Conservation (phyloP, 148 eudicot species). For the Dianthus caryophyllus region DNA sequence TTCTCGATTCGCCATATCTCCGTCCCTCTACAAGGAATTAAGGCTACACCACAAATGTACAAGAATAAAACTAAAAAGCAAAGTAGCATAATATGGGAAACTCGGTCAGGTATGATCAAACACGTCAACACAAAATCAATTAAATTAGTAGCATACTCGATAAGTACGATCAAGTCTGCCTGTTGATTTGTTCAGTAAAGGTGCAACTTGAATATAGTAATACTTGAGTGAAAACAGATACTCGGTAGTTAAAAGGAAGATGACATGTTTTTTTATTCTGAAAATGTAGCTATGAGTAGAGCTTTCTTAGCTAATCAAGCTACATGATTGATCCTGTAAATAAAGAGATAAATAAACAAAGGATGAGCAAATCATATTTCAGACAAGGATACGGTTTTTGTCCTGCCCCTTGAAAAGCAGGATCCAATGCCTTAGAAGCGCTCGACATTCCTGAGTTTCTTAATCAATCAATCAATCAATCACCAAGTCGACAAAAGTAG, state of each 20-base stretch:
- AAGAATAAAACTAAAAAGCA: background rate
- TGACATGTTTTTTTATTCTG: background rate
- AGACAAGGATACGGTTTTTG: slow-evolving; percentile 79
- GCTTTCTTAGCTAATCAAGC: background rate
- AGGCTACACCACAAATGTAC: slow-evolving; percentile 25
- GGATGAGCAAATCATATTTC: background rate
- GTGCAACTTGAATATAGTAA: background rate
- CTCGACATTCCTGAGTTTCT: slow-evolving; percentile 50
- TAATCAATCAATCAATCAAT: no score
- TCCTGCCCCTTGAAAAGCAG: slow-evolving; percentile 93
- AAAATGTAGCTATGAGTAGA: background rate
- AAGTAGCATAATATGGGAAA: slow-evolving; percentile 2
- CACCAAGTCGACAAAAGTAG: slow-evolving; percentile 1
- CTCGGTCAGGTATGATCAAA: background rate
- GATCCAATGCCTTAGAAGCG: slow-evolving; percentile 78
- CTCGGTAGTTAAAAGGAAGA: background rate
- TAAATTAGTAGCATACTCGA: background rate
- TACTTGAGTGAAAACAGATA: background rate
- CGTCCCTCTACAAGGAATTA: slow-evolving; percentile 73
- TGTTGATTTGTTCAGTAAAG: background rate
- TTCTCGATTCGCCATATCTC: slow-evolving; percentile 98
- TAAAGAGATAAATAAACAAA: background rate
- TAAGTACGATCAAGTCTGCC: background rate
- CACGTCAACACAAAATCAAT: background rate
- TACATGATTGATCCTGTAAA: background rate